Conservation (phyloP, 2,329 filamentous ascomycete genomes). For the Claviceps humidiphila region DNA sequence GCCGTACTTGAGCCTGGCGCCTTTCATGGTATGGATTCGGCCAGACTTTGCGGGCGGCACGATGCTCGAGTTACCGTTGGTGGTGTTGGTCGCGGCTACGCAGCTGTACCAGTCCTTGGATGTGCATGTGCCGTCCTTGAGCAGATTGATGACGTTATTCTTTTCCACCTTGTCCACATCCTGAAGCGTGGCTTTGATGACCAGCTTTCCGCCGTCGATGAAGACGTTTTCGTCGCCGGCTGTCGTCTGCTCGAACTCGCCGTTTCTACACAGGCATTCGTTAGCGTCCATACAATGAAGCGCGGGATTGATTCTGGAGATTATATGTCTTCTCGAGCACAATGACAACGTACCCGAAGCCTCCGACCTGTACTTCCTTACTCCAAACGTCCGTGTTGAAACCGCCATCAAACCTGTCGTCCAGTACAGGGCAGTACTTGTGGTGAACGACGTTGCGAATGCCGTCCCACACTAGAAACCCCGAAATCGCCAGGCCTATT, state of each 20-base stretch:
- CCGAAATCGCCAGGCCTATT: conserved; percentile 54
- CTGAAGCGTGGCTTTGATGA: conserved; percentile 68
- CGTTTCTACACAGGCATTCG: conserved; percentile 41
- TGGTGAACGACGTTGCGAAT: conserved; percentile 58
- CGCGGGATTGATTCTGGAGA: no score
- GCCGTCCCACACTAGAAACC: conserved; percentile 64
- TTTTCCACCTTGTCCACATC: conserved; percentile 51
- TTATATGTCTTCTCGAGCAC: no score
- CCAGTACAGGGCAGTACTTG: conserved; percentile 56
- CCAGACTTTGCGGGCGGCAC: conserved; percentile 67
- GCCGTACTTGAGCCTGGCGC: conserved; percentile 63
- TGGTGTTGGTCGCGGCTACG: conserved; percentile 59
- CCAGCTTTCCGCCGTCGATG: conserved; percentile 52
- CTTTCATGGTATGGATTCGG: conserved; percentile 61
- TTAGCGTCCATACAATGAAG: background rate
- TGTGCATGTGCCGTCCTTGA: conserved; percentile 53
- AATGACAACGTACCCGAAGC: conserved; percentile 50
- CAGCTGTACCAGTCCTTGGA: conserved; percentile 44
- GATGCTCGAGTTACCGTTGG: conserved; percentile 54
- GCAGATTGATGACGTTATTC: conserved; percentile 56
- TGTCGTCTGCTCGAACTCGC: conserved; percentile 70
- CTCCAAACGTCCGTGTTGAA: conserved; percentile 53
- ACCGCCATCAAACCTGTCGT: conserved; percentile 50
- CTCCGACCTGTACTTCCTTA: conserved; percentile 61
- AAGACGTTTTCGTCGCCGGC: conserved; percentile 60